Evolutionary conservation across 345 rosid species (phyloP).

Genomic region (Brassica juncea): DNA sequence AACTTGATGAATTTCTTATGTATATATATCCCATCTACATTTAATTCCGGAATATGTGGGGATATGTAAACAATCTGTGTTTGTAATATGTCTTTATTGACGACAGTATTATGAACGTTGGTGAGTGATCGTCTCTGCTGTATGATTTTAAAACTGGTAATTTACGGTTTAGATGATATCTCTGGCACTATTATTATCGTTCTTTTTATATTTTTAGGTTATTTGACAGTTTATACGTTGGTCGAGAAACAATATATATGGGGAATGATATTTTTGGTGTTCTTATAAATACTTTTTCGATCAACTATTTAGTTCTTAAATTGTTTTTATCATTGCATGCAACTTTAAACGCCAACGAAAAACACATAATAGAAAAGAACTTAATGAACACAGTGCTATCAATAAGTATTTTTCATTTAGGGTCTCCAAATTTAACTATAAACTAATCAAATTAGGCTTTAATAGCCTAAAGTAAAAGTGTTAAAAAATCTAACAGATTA

Average conservation of each 20-base stretch:
- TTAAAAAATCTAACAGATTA: no score
- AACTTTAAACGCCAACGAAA: not conserved
- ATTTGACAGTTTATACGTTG: not conserved
- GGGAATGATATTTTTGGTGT: not conserved
- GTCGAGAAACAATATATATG: not conserved
- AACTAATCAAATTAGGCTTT: not conserved
- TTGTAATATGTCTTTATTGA: not conserved
- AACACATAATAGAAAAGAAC: not conserved
- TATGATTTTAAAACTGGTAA: not conserved
- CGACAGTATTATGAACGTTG: not conserved
- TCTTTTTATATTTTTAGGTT: not conserved
- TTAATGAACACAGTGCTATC: not conserved
- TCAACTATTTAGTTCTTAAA: not conserved
- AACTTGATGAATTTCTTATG: not conserved
- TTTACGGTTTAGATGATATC: not conserved
- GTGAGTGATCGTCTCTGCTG: not conserved
- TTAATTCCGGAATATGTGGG: slow-evolving; percentile 16
- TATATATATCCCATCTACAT: not conserved
- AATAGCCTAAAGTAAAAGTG: not conserved
- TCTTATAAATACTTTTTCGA: not conserved
- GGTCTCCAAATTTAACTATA: not conserved
- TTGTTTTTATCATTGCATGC: not conserved
- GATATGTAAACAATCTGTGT: not conserved
- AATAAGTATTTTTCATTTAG: not conserved
- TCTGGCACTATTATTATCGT: not conserved